phyloP scores from a whole-genome alignment of 768 basidiomycete genomes.

The Agaricus blazei region DNA sequence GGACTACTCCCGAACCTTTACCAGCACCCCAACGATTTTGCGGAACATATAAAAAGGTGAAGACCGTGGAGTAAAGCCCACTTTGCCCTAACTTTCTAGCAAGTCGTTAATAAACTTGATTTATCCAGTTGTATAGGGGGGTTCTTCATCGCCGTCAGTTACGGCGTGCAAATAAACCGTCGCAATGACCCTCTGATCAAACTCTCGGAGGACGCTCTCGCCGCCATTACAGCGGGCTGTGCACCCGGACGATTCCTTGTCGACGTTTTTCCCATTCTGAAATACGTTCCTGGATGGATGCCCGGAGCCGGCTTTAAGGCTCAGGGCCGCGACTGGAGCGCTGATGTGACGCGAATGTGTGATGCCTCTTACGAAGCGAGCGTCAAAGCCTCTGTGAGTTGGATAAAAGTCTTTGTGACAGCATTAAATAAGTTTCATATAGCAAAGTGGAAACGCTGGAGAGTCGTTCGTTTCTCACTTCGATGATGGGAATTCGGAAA shows the following conservation, averaged over 20 bases:
- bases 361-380: background rate
- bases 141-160: background rate
- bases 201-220: conserved; percentile 2
- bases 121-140: conserved; percentile 5
- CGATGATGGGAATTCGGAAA: background rate
- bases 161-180: conserved; percentile 5
- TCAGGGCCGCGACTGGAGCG: background rate
- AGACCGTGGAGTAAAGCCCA: too few species aligned
- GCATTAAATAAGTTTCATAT: background rate
- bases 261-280: conserved; percentile 8
- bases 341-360: background rate
- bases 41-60: background rate
- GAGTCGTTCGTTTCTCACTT: background rate
- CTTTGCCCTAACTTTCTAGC: too few species aligned
- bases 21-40: background rate
- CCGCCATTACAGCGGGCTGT: background rate
- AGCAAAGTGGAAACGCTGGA: background rate
- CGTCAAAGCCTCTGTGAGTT: background rate
- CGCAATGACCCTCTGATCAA: conserved; percentile 6
- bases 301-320: conserved; percentile 11
- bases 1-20: background rate
- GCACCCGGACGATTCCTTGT: conserved; percentile 11
- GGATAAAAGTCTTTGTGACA: background rate
- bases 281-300: conserved; percentile 12
- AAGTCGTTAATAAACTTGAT: background rate